Base-by-base conservation (phyloP, 441 rosid genomes). In the Omphalea diandra region DNA sequence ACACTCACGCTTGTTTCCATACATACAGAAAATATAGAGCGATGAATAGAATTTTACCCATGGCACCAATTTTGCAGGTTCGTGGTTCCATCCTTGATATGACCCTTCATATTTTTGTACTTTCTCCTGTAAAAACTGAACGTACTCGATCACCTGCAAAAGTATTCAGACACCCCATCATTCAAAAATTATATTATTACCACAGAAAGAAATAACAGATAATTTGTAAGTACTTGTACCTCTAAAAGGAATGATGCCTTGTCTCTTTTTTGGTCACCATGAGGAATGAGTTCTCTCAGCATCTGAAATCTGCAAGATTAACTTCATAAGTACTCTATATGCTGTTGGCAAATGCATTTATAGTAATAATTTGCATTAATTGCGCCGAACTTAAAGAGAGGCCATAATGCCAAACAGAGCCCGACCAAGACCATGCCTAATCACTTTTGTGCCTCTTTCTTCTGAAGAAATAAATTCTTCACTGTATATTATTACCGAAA, bases 221-320 rank as follows among this genome's bases (percentile, higher is more conserved):
- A 32, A 57, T 27, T 33, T n/a, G n/a, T n/a, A n/a, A 47, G 35
- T 60, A 22, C 65, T 17, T 53, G 56, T 67, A 91, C 98, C 98
- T 95, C 99, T 67, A 92, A 79, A 17, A 92, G 83, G 80, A 95
- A 95, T 18, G 98, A 95, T 3, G 99, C 99, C 82, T 90, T 95
- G 69, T 95, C 99, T 67, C 95, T 86, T 81, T 92, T 95, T 54
- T 92, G 98, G 72, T 95, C 98, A n/a, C 91, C 82, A 69, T 84
- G 89, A 49, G 99, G 99, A 70, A 92, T 89, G 36, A 95, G 83
- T 44, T 80, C 90, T 76, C 98, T 86, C 79, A 92, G 74, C 90
- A 64, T 88, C 81, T 92, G 99, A 83, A 95, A 95, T 79, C 99
- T 94, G 86, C 76, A 73, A 7, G 36, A 12, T 70, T 7, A 36